Evolutionary conservation across 805 yeast genomes (phyloP), one percentile per base, ranked within the genome.

Genomic region (Wickerhamiella sergipiensis): DNA sequence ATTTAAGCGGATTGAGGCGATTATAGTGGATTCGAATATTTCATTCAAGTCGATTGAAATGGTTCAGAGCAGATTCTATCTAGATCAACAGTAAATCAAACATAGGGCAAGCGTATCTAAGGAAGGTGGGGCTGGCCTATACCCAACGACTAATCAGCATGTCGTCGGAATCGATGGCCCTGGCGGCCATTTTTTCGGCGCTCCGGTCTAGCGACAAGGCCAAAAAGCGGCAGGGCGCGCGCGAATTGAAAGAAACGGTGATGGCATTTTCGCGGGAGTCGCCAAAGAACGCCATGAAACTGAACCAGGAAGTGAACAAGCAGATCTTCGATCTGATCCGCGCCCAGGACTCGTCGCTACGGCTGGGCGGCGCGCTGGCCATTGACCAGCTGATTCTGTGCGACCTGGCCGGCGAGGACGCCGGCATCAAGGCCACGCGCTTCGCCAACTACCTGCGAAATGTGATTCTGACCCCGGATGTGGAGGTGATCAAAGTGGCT

Each of bases 331-430:
- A 85, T 61, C 72, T 88, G 49, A 79, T 87, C 47, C 87, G 86
- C 59, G 80, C 89, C 4, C 73, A 80, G 8, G 90, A 84, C 57
- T 67, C 80, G 6, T 66, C 74, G 26, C 88, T 84, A 55, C 81
- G 85, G 55, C 72, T 89, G 38, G 97, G 97, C 18, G 97, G 96
- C 43, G 82, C 90, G 31, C 77, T 87, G 21, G 97, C 97, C 12
- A 83, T 90, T 51, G 92, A 86, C 65, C 80, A 92, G 1, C 74
- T 90, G 53, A 85, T 90, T 49, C 92, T 85, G 52, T 80, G 85
- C 60, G 89, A 87, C 56, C 80, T 85, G 9, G 55, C 56, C 4
- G 87, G 86, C 18, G 79, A 79, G 19, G 96, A 88, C 59, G 77
- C 82, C 55, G 86, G 94, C 21, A 85, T 86, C 51, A 89, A 85